These are phyloP conservation scores for Paraphoma sp. DNA, from an alignment of 2,329 filamentous ascomycete genomes.

Conservation along the genomic window DNA sequence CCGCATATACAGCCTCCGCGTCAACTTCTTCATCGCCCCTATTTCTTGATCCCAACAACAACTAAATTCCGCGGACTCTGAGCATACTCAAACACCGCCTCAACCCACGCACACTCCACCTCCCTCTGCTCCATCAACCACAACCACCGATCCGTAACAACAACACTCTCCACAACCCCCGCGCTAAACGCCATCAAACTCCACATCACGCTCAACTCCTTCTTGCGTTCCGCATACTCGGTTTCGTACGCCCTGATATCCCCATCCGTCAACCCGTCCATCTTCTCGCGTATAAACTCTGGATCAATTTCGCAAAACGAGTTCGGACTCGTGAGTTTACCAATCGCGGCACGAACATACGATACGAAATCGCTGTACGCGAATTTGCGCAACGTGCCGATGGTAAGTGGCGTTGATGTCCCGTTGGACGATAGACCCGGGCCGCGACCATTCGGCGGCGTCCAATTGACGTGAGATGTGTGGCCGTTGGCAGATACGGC, in stretches of 20 bases:
- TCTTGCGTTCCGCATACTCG: conserved; percentile 70
- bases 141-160: conserved; percentile 88
- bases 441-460: conserved; percentile 57
- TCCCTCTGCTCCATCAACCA: conserved; percentile 80
- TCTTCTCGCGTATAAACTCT: conserved; percentile 66
- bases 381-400: conserved; percentile 81
- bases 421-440: conserved; percentile 47
- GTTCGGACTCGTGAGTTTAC: conserved; percentile 65
- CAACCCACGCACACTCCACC: conserved; percentile 82
- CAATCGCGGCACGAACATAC: conserved; percentile 82
- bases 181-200: conserved; percentile 96
- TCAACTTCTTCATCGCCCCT: not conserved
- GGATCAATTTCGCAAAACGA: conserved; percentile 45
- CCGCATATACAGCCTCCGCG: no score
- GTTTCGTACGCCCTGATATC: conserved; percentile 75
- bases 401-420: conserved; percentile 80
- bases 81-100: conserved; percentile 88
- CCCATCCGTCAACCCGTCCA: conserved; percentile 74
- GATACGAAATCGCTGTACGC: conserved; percentile 77
- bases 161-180: conserved; percentile 84
- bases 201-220: conserved; percentile 88
- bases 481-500: conserved; percentile 39
- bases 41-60: conserved; percentile 85
- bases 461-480: conserved; percentile 43
- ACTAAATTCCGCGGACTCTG: conserved; percentile 90